phyloP scores from a whole-genome alignment of 768 basidiomycete genomes.

The Termitomyces titanicus region DNA sequence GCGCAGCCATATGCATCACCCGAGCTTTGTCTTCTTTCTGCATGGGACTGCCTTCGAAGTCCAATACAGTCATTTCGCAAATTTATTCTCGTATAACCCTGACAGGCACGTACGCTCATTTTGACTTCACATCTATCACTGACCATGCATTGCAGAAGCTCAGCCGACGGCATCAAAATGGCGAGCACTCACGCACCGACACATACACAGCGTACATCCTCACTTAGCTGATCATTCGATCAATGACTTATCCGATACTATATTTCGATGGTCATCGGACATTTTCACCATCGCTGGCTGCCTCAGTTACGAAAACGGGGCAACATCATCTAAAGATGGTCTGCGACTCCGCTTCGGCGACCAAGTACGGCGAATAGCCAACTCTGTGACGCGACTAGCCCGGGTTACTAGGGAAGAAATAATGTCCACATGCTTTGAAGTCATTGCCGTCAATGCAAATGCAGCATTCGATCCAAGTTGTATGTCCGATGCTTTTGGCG shows the following conservation, averaged over 20 bases:
- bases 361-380: slow-evolving; percentile 65
- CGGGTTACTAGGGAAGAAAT: slow-evolving; percentile 69
- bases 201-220: slow-evolving; percentile 67
- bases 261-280: slow-evolving; percentile 68
- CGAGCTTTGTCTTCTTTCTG: slow-evolving; percentile 70
- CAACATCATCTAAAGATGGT: slow-evolving; percentile 28
- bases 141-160: slow-evolving; percentile 43
- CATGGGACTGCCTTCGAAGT: slow-evolving; percentile 68
- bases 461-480: slow-evolving; percentile 37
- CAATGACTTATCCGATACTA: slow-evolving; percentile 72
- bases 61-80: slow-evolving; percentile 60
- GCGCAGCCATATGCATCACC: slow-evolving; percentile 61
- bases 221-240: slow-evolving; percentile 61
- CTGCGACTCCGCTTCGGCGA: slow-evolving; percentile 47
- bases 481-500: slow-evolving; percentile 49
- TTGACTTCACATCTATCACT: background rate
- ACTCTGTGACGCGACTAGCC: slow-evolving; percentile 59
- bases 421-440: slow-evolving; percentile 73
- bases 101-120: slow-evolving; percentile 35
- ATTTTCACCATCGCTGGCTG: slow-evolving; percentile 65
- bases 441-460: slow-evolving; percentile 56
- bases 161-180: slow-evolving; percentile 78
- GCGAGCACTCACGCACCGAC: slow-evolving; percentile 68
- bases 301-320: slow-evolving; percentile 33
- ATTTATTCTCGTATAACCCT: slow-evolving; percentile 57